Evolutionary conservation across 306 rosid species (phyloP).

Genomic region (Cajanus cajan): DNA sequence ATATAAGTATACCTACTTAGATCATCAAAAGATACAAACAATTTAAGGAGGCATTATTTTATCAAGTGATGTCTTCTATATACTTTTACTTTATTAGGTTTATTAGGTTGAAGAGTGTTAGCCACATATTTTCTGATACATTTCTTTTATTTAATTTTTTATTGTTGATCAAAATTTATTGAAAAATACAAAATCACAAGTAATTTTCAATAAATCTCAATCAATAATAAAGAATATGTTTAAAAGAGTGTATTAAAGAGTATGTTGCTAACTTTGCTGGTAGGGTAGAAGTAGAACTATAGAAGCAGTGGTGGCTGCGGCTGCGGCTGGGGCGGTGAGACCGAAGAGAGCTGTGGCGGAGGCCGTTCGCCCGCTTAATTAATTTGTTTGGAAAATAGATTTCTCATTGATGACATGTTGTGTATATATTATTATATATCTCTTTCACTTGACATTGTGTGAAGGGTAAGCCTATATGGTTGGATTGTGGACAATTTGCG

Average conservation of each 20-base stretch:
- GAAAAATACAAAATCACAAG: neutral
- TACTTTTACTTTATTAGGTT: neutral
- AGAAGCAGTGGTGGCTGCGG: constrained; percentile 32
- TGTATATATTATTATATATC: constrained; percentile 41
- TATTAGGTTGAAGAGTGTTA: neutral
- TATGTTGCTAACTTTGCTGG: neutral
- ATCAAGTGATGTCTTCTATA: constrained; percentile 20
- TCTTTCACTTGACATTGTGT: constrained; percentile 15
- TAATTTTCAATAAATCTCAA: neutral
- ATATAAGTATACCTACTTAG: neutral
- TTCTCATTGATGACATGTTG: constrained; percentile 23
- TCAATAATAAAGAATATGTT: neutral
- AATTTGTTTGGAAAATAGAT: constrained; percentile 8
- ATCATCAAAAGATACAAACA: neutral
- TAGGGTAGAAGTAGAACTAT: constrained; percentile 9
- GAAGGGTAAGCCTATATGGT: constrained; percentile 25
- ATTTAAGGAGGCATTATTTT: constrained; percentile 8
- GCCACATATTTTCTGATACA: neutral
- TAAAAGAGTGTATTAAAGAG: neutral
- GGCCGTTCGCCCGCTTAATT: constrained; percentile 59
- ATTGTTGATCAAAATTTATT: neutral
- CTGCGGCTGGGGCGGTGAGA: neutral
- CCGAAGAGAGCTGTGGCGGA: constrained; percentile 50
- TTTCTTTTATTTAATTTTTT: neutral
- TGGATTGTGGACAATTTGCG: constrained; percentile 21